Base-by-base conservation (phyloP, 2,329 filamentous ascomycete species). In the Thelonectria rubi region DNA sequence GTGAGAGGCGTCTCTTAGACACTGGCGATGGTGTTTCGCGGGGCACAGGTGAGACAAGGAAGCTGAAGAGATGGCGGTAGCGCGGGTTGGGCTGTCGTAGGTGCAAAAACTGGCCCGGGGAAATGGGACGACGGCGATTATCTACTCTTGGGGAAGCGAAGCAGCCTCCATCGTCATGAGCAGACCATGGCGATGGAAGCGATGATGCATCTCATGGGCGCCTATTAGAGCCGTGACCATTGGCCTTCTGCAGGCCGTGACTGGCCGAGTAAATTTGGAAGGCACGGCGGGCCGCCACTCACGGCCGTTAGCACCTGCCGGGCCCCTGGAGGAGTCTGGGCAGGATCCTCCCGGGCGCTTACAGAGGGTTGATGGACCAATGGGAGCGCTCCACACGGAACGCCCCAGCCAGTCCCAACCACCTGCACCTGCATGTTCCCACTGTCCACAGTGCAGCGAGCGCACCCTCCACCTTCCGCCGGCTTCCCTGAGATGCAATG, bases 191-290 rank as follows among this genome's bases (percentile, higher is more conserved):
- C 24, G n/a, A 32, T 43, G 55, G 37, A 40, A 43, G 20, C 46
- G 43, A 60, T 47, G 47, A 43, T 65, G 55, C 65, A 66, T 57
- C 53, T 62, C 55, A 55, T 57, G 47, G 69, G 69, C 70, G 70
- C 64, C 65, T 69, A 72, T 67, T 67, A 69, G 63, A 69, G 62
- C 52, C 51, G 55, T 65, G 61, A 62, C 45, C 59, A 65, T 63
- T 51, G 45, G 10, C 34, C 55, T 43, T 62, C 47, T 58, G 14
- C 57, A 54, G 9, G 43, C 46, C 67, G 48, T 69, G 50, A 74
- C 57, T 74, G 72, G 72, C 60, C 58, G 63, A 64, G 60, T 69
- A 70, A 62, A 66, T 74, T 73, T 72, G 70, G 71, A 67, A 67
- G 65, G 37, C 57, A 47, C 30, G 30, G 37, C 43, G 24, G 57